These are phyloP conservation scores for Strobilomyces echinocephalus DNA, from an alignment of 768 basidiomycete species.

Conservation along the genomic window DNA sequence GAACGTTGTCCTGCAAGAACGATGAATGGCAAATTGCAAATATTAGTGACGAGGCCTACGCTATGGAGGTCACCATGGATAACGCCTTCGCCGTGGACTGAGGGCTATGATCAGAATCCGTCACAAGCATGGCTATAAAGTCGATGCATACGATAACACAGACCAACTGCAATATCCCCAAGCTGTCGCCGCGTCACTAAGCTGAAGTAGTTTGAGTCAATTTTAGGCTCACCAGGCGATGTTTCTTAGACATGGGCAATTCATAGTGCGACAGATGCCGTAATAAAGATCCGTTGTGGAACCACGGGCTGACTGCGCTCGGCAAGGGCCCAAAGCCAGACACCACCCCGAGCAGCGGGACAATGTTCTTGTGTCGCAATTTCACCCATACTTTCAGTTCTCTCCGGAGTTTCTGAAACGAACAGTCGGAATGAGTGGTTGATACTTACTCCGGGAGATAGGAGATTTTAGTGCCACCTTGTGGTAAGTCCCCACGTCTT, in stretches of 20 bases:
- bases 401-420: constrained; percentile 24
- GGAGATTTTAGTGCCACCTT: constrained; percentile 10
- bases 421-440: neutral
- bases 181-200: constrained; percentile 10
- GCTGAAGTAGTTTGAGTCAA: neutral
- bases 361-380: constrained; percentile 22
- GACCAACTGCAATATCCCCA: constrained; percentile 19
- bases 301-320: constrained; percentile 34
- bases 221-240: constrained; percentile 11
- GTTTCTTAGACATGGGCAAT: neutral
- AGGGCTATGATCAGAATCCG: neutral
- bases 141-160: constrained; percentile 19
- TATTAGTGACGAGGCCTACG: constrained; percentile 11
- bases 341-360: constrained; percentile 29
- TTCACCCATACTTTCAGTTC: constrained; percentile 22
- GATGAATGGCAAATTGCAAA: neutral
- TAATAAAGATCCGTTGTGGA: constrained; percentile 22
- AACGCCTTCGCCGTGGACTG: constrained; percentile 23
- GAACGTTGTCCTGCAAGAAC: constrained; percentile 34
- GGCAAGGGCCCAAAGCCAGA: constrained; percentile 27
- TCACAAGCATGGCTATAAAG: neutral
- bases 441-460: neutral
- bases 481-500: neutral
- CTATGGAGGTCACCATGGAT: constrained; percentile 37
- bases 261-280: constrained; percentile 14